Evolutionary conservation across 768 basidiomycete genomes (phyloP).

Genomic region (Phylloporus arenicola): DNA sequence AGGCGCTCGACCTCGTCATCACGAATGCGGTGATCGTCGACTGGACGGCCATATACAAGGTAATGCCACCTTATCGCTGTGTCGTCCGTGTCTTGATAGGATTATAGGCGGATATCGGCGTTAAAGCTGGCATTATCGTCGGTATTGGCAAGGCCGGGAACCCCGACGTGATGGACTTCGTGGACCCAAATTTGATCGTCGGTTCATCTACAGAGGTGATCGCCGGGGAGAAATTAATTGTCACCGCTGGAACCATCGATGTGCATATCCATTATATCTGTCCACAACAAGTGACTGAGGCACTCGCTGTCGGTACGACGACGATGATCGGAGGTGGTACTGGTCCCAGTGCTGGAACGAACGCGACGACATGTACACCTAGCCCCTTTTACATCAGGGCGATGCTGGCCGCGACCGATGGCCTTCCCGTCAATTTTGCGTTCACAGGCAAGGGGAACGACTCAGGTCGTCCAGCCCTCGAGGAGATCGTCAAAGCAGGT

Average conservation of each 20-base stretch:
- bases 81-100: slow-evolving; percentile 1
- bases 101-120: slow-evolving; percentile 85
- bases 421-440: slow-evolving; percentile 84
- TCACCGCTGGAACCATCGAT: slow-evolving; percentile 92
- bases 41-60: slow-evolving; percentile 95
- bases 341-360: slow-evolving; percentile 84
- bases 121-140: slow-evolving; percentile 74
- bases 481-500: slow-evolving; percentile 79
- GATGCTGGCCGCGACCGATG: slow-evolving; percentile 92
- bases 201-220: slow-evolving; percentile 94
- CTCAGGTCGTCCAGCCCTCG: slow-evolving; percentile 63
- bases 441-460: slow-evolving; percentile 99
- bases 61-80: slow-evolving; percentile 19
- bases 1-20: slow-evolving; percentile 86
- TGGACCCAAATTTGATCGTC: slow-evolving; percentile 67
- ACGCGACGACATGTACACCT: slow-evolving; percentile 89
- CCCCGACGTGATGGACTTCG: slow-evolving; percentile 84
- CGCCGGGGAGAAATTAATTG: slow-evolving; percentile 89
- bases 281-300: slow-evolving; percentile 86
- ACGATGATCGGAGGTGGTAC: slow-evolving; percentile 97
- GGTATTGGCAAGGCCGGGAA: slow-evolving; percentile 98
- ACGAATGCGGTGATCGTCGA: slow-evolving; percentile 94
- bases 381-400: slow-evolving; percentile 83
- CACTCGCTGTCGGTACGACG: slow-evolving; percentile 77
- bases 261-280: slow-evolving; percentile 94